phyloP scores from a whole-genome alignment of 495 filamentous ascomycete species.

The Tricharina praecox region DNA sequence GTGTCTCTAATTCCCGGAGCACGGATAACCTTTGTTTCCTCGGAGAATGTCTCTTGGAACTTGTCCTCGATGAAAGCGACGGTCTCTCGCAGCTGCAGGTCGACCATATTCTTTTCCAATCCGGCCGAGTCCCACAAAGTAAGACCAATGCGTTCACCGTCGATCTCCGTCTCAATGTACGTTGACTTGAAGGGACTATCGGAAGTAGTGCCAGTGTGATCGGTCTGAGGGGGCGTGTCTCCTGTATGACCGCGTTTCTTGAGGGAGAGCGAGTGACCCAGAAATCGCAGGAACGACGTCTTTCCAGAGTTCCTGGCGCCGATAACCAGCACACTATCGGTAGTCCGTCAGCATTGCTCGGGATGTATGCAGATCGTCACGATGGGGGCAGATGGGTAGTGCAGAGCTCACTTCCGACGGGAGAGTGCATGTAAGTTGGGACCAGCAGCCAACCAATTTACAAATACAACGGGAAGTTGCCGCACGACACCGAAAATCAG shows the following conservation, averaged over 20 bases:
- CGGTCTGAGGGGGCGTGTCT: conserved; percentile 31
- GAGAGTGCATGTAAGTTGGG: not conserved
- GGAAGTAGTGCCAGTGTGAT: conserved; percentile 34
- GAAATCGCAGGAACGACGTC: conserved; percentile 91
- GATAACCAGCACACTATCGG: conserved; percentile 67
- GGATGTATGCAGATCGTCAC: no score
- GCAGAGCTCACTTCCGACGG: no score
- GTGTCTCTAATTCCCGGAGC: conserved; percentile 87
- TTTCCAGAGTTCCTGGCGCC: conserved; percentile 83
- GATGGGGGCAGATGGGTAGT: no score
- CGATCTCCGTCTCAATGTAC: conserved; percentile 89
- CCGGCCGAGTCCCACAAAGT: conserved; percentile 94
- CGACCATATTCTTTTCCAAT: conserved; percentile 80
- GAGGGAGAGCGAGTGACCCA: conserved; percentile 63
- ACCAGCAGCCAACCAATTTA: not conserved
- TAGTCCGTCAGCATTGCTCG: not conserved
- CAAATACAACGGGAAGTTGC: not conserved
- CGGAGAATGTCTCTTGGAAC: conserved; percentile 91
- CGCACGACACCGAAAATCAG: not conserved
- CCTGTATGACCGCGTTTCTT: conserved; percentile 51
- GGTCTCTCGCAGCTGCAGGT: conserved; percentile 82
- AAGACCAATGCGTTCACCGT: conserved; percentile 76
- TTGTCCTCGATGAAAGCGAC: conserved; percentile 88
- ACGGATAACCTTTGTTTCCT: conserved; percentile 93
- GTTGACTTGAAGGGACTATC: conserved; percentile 29